Evolutionary conservation across 345 rosid species (phyloP).

Genomic region (Iberis pinnata): DNA sequence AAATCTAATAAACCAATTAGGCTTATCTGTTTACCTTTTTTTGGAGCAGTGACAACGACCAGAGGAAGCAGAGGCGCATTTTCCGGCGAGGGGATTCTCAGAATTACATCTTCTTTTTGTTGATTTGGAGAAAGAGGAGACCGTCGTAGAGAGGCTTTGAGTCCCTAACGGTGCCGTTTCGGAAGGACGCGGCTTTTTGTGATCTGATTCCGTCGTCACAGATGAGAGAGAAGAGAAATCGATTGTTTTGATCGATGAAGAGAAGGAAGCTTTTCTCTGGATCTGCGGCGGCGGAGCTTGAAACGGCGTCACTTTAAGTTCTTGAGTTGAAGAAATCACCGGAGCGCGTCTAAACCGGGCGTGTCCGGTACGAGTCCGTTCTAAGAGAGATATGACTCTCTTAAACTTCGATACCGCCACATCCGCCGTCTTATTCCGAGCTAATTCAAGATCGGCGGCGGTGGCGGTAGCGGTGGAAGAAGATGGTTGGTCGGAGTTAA

Average conservation of each 20-base stretch:
- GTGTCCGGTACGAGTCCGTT: slow-evolving; percentile 77
- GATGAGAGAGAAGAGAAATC: slow-evolving; percentile 59
- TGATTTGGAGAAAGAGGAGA: slow-evolving; percentile 45
- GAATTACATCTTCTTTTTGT: slow-evolving; percentile 65
- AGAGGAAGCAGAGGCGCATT: slow-evolving; percentile 50
- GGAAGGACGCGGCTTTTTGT: slow-evolving; percentile 33
- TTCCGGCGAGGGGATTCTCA: slow-evolving; percentile 49
- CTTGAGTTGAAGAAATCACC: slow-evolving; percentile 15
- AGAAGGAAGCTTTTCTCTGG: slow-evolving; percentile 38
- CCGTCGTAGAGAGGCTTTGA: slow-evolving; percentile 49
- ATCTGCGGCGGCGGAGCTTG: slow-evolving; percentile 28
- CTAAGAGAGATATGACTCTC: slow-evolving; percentile 76
- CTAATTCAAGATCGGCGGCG: slow-evolving; percentile 39
- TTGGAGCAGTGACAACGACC: slow-evolving; percentile 92
- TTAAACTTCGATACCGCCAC: slow-evolving; percentile 76
- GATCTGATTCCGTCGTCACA: slow-evolving; percentile 34
- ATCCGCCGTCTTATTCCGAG: slow-evolving; percentile 53
- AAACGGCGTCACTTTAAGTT: slow-evolving; percentile 50
- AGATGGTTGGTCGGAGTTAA: slow-evolving; percentile 24
- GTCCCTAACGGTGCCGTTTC: slow-evolving; percentile 58
- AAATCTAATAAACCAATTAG: slow-evolving; percentile 4
- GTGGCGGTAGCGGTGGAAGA: slow-evolving; percentile 26
- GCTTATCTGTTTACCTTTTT: too few species aligned
- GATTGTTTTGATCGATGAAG: slow-evolving; percentile 38
- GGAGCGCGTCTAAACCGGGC: slow-evolving; percentile 89